Base-by-base conservation (phyloP, 805 yeast genomes). In the Teunomyces aglyptinius region DNA sequence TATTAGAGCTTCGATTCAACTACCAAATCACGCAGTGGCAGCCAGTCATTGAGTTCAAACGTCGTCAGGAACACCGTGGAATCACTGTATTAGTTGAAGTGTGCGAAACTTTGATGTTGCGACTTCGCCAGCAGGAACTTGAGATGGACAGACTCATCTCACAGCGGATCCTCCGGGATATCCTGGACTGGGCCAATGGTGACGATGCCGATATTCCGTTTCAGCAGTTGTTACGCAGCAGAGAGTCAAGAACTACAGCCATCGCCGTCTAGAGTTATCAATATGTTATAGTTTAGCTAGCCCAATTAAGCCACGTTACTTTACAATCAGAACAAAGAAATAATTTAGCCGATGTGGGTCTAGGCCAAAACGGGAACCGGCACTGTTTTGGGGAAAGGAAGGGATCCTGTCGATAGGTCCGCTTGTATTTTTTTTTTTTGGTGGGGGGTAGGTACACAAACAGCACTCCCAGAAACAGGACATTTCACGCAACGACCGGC, bases 1-100 rank as follows among this genome's bases (percentile, higher is more conserved):
- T 91, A 2, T 71, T 91, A 36, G 97, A 91, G 63, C 75, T 91
- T 12, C 74, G 92, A 48, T 82, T 82, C 48, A 74, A 87, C 47
- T 54, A 71, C 1, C 75, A 75, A 8, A 64, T 90, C 35, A 77
- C 81, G 2, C 73, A 85, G 47, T 70, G 86, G 63, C 72, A 67
- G 39, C 84, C 91, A 1, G 63, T 90, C 2, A 83, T 87, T n/a
- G 77, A 76, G 51, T 89, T 82, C 71, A 85, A 83, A 59, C 64
- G 79, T 44, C 64, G 79, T 49, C 83, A 77, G 54, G 70, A 68
- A 45, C 54, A 60, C 29, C 59, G 65, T 31, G 77, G 75, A 2
- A 66, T 76, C 13, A 71, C 80, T 2, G 75, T 90, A 4, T 62
- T 89, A 33, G 74, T 90, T 28, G 96, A 89, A 63, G 83, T 89